Percentiles rank a stretch among this genome's conserved stretches.
phyloP scores from a whole-genome alignment of 2,329 filamentous ascomycete genomes.

The Stromatinia cepivora region DNA sequence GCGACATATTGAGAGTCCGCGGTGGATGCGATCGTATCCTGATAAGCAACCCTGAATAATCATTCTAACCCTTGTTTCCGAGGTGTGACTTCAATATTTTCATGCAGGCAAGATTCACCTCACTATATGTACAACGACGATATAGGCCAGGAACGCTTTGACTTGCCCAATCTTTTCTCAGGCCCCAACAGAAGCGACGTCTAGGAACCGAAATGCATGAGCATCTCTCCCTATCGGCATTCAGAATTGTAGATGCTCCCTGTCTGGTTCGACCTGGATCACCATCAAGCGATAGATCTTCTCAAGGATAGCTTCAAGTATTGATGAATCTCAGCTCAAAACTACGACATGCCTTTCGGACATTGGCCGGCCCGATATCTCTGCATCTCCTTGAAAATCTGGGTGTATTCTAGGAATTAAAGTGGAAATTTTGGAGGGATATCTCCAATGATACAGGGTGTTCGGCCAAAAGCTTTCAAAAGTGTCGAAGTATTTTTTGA shows the following conservation, averaged over 20 bases:
- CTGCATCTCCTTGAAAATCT: not conserved
- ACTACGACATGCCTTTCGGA: not conserved
- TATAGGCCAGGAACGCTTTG: not conserved
- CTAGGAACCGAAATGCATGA: not conserved
- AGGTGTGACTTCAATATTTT: constrained; percentile 11
- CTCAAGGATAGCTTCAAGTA: constrained; percentile 10
- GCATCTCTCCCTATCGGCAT: constrained; percentile 1
- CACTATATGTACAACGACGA: not conserved
- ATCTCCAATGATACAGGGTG: not conserved
- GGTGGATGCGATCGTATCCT: not conserved
- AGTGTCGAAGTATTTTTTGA: not conserved
- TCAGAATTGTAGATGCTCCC: not conserved
- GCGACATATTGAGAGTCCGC: not conserved
- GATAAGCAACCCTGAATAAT: constrained; percentile 15
- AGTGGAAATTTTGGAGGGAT: constrained; percentile 9
- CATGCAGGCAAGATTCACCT: not conserved
- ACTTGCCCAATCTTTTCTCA: not conserved
- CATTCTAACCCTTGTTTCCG: constrained; percentile 14
- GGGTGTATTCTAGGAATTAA: not conserved
- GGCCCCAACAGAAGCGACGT: constrained; percentile 12
- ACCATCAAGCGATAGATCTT: constrained; percentile 18
- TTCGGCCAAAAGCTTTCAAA: not conserved
- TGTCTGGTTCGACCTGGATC: constrained; percentile 13
- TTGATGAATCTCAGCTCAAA: constrained; percentile 1
- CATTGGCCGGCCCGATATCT: not conserved